Base-by-base conservation (phyloP, 1,139 yeast genomes). In the Pichia sp. region DNA sequence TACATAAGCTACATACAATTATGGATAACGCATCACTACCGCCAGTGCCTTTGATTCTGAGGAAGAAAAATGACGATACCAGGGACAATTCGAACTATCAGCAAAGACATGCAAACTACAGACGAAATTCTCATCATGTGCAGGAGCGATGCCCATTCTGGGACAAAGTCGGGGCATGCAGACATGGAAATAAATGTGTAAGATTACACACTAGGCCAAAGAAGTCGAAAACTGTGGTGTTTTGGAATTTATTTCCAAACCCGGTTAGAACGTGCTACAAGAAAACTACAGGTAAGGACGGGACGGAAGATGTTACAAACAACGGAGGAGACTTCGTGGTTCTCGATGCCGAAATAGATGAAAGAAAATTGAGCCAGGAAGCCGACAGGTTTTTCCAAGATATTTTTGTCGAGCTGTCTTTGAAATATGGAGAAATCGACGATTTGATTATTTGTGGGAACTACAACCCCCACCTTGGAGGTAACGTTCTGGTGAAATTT, bases 171-270 rank as follows among this genome's bases (percentile, higher is more conserved):
- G 98, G 98, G 1, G 95, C 97, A 0, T 92, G 98, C 67, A 77
- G 97, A 57, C 97, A 92, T 68, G 97, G 97, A 1, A 93, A 86
- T 58, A 86, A 84, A 64, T 92, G 98, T 67, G 85, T 93, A 11
- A 76, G 95, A 63, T 78, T 78, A 55, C 98, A 92, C 67, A 75
- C 80, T 44, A 79, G 80, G 61, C 97, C 97, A 0, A 70, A 75
- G n/a, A 70, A 74, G 46, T 86, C 96, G 1, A 77, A 76, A 57
- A 85, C 93, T 0, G 76, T 90, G 2, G 73, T 87, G 46, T 75
- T 89, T 57, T 78, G 86, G 47, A 87, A 87, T 62, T 68, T 92
- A 56, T 88, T 85, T 64, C 84, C 81, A 59, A 85, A 87, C 61
- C 92, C 95, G 8, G 74, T 56, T 5, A 48, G 56, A 42, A 55